Evolutionary conservation across 495 filamentous ascomycete species (phyloP).

Genomic region (Penicillium arizonense): DNA sequence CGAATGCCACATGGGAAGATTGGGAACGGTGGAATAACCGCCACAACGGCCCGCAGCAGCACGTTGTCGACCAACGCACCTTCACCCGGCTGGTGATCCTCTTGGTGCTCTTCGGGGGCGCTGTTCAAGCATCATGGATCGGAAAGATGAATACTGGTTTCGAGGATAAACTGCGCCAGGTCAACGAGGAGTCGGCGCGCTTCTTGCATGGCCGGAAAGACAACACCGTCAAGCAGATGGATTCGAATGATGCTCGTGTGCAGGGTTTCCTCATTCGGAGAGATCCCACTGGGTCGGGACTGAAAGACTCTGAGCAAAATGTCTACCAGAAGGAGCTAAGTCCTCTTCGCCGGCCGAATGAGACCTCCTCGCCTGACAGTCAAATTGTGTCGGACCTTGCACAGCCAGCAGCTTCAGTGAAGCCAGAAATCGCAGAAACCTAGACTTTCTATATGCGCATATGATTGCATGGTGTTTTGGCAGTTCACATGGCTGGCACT

Average conservation of each 20-base stretch:
- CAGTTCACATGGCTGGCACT: not conserved
- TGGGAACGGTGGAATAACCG: constrained; percentile 86
- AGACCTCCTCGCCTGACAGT: not conserved
- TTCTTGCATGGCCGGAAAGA: constrained; percentile 58
- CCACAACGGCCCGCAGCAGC: constrained; percentile 57
- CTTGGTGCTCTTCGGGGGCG: constrained; percentile 62
- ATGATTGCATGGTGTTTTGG: not conserved
- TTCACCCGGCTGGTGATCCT: constrained; percentile 69
- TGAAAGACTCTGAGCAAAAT: constrained; percentile 41
- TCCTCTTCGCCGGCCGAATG: constrained; percentile 13
- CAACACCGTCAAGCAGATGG: constrained; percentile 43
- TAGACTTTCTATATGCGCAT: not conserved
- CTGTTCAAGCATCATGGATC: constrained; percentile 67
- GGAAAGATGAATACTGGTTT: constrained; percentile 53
- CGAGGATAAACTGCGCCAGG: constrained; percentile 59
- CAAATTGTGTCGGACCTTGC: not conserved
- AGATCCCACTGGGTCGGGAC: constrained; percentile 51
- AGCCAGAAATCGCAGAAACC: not conserved
- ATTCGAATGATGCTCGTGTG: constrained; percentile 60
- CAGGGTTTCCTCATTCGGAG: constrained; percentile 70
- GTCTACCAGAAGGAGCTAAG: constrained; percentile 37
- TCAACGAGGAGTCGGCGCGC: constrained; percentile 61
- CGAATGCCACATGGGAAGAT: constrained; percentile 97
- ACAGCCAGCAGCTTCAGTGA: not conserved
- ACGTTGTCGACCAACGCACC: constrained; percentile 65